phyloP scores from a whole-genome alignment of 805 yeast species.

The Cyberlindnera xylosilytica region DNA sequence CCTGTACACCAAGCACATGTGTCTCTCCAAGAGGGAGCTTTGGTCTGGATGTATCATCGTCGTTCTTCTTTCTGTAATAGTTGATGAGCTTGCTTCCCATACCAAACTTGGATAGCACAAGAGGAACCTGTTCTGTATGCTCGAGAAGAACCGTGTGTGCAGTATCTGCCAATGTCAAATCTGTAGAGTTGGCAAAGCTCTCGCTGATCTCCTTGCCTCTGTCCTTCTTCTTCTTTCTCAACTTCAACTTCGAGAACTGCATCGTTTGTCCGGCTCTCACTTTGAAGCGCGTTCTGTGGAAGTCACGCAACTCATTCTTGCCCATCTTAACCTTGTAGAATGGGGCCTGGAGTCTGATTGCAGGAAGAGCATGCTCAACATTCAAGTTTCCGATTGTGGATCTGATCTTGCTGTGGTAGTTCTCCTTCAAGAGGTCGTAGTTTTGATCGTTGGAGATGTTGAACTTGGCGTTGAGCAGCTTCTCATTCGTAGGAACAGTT shows the following conservation, averaged over 20 bases:
- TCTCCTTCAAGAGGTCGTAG: constrained; percentile 77
- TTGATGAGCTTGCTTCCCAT: constrained; percentile 94
- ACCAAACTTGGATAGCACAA: constrained; percentile 81
- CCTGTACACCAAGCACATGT: constrained; percentile 92
- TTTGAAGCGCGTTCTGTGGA: constrained; percentile 75
- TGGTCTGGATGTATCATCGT: constrained; percentile 82
- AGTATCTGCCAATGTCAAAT: constrained; percentile 80
- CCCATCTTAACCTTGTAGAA: constrained; percentile 77
- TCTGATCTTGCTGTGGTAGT: constrained; percentile 88
- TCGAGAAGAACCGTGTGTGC: constrained; percentile 78
- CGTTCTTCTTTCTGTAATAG: constrained; percentile 81
- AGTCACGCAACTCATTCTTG: constrained; percentile 64
- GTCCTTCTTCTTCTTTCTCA: constrained; percentile 85
- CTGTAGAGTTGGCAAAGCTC: constrained; percentile 65
- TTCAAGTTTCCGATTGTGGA: constrained; percentile 87
- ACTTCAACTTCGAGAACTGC: constrained; percentile 69
- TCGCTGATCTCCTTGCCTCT: constrained; percentile 78
- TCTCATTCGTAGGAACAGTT: constrained; percentile 51
- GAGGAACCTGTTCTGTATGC: constrained; percentile 86
- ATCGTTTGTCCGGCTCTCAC: constrained; percentile 77
- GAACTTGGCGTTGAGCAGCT: constrained; percentile 55
- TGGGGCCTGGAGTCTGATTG: constrained; percentile 83
- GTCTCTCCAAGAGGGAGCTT: constrained; percentile 91
- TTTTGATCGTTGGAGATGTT: constrained; percentile 86
- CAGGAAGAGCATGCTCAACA: constrained; percentile 91